Conservation (phyloP, 2,329 filamentous ascomycete genomes). For the Fusarium veterinarium region DNA sequence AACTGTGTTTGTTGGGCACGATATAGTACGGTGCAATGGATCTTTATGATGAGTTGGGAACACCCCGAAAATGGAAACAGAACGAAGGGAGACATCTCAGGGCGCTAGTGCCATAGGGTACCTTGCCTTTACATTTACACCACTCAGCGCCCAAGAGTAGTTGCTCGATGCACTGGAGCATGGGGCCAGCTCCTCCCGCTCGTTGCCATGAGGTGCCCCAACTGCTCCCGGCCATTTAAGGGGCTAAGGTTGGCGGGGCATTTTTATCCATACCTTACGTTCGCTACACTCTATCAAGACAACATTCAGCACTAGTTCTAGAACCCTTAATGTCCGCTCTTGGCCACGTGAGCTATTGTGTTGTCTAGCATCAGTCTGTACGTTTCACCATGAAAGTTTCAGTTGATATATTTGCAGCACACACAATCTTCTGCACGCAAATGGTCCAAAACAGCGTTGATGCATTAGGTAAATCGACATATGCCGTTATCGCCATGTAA, state of each 20-base stretch:
- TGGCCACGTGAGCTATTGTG: conserved; percentile 16
- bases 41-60: conserved; percentile 24
- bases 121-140: conserved; percentile 9
- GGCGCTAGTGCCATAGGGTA: conserved; percentile 22
- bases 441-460: background rate
- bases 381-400: background rate
- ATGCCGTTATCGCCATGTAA: background rate
- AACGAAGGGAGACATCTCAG: conserved; percentile 30
- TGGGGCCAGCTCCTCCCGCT: conserved; percentile 20
- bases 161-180: conserved; percentile 18
- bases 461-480: background rate
- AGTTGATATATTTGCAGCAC: background rate
- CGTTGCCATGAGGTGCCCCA: conserved; percentile 1
- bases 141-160: conserved; percentile 30
- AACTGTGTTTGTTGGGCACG: conserved; percentile 5
- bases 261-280: background rate
- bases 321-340: conserved; percentile 9
- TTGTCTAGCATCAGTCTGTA: background rate
- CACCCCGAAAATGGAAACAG: conserved; percentile 27
- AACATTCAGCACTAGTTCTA: conserved; percentile 17
- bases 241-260: conserved; percentile 32
- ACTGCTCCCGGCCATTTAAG: conserved; percentile 16
- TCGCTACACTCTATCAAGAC: conserved; percentile 5
- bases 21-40: background rate
- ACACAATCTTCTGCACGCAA: background rate